These are phyloP conservation scores for Lablab purpureus DNA, from an alignment of 306 rosid genomes.

Conservation along the genomic window DNA sequence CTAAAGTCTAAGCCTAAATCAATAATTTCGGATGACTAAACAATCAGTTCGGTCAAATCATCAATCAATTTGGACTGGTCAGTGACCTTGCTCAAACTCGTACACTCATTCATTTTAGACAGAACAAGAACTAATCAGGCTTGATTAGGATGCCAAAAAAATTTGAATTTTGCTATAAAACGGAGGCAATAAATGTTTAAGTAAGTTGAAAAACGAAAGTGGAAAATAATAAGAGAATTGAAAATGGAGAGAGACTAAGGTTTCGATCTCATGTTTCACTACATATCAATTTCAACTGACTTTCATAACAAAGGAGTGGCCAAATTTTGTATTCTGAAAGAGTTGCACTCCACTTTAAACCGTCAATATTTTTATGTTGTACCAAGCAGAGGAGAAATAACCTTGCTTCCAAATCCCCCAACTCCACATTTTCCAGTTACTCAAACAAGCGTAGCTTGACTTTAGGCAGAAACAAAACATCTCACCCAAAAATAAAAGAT, in stretches of 20 bases:
- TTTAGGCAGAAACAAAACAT: not conserved
- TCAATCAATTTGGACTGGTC: not conserved
- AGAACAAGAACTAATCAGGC: not conserved
- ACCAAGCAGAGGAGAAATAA: not conserved
- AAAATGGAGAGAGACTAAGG: not conserved
- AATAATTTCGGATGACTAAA: not conserved
- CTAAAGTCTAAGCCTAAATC: not conserved
- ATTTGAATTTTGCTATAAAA: slow-evolving; percentile 17
- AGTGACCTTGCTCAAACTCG: not conserved
- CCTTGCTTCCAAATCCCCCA: slow-evolving; percentile 13
- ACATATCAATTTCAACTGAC: slow-evolving; percentile 3
- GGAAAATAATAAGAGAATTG: slow-evolving; percentile 16
- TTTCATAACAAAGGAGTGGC: not conserved
- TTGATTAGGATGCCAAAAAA: slow-evolving; percentile 9
- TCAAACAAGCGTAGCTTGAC: not conserved
- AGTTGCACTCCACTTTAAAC: not conserved
- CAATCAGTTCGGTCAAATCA: not conserved
- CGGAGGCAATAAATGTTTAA: not conserved
- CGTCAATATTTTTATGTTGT: not conserved
- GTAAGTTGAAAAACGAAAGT: slow-evolving; percentile 14
- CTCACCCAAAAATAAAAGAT: not conserved
- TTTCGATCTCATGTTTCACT: slow-evolving; percentile 4
- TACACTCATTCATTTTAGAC: not conserved
- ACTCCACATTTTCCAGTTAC: slow-evolving; percentile 13
- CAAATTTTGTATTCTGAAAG: not conserved